Conservation (phyloP, 164 flowering plant genomes). For the Annona cherimola region DNA sequence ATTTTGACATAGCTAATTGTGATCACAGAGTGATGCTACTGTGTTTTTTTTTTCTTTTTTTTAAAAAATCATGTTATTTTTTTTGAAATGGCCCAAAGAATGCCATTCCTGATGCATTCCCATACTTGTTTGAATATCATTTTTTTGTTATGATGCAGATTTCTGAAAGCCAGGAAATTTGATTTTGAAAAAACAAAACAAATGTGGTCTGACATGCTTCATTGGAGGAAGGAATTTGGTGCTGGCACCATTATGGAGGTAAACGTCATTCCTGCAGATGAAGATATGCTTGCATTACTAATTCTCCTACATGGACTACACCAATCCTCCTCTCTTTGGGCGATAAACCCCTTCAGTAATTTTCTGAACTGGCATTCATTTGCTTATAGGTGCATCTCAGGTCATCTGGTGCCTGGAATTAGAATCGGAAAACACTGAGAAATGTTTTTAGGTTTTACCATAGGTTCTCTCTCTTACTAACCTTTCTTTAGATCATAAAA, state of each 20-base stretch:
- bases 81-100: not conserved
- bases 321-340: not conserved
- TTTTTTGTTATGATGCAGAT: conserved; percentile 4
- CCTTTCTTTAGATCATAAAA: too few relatives aligned
- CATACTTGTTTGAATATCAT: not conserved
- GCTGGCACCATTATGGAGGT: conserved; percentile 11
- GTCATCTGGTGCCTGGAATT: not conserved
- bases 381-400: not conserved
- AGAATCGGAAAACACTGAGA: too few relatives aligned
- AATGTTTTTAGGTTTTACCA: too few relatives aligned
- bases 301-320: not conserved
- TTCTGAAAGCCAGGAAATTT: conserved; percentile 16
- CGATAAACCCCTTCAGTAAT: not conserved
- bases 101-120: not conserved
- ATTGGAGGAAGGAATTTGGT: conserved; percentile 15
- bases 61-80: not conserved
- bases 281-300: not conserved
- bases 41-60: not conserved
- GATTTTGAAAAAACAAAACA: conserved; percentile 15
- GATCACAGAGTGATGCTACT: not conserved
- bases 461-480: too few relatives aligned
- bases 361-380: not conserved
- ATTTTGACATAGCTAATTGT: not conserved
- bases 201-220: conserved; percentile 16
- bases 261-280: not conserved